phyloP scores from a whole-genome alignment of 495 filamentous ascomycete species.

The Neurospora sp. region DNA sequence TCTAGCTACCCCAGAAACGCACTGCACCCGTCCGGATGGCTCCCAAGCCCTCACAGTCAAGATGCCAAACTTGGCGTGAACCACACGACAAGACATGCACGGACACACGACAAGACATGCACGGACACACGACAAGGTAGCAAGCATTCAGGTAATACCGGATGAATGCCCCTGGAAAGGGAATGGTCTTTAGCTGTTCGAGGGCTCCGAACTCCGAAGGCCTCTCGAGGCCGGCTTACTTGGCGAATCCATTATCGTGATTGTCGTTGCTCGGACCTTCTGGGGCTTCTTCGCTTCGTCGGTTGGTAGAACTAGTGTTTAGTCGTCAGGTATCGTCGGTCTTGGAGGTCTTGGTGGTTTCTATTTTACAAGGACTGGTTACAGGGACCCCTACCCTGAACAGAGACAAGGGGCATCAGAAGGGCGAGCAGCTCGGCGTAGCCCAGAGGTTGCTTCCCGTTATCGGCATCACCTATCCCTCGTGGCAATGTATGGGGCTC shows the following conservation, averaged over 20 bases:
- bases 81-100: neutral
- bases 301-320: neutral
- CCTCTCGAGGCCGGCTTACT: neutral
- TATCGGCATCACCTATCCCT: neutral
- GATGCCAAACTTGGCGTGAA: neutral
- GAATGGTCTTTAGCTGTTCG: too few relatives aligned
- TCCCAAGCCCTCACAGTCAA: neutral
- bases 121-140: neutral
- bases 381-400: neutral
- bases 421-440: neutral
- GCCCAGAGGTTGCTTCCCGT: neutral
- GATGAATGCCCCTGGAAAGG: neutral
- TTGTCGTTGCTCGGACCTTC: neutral
- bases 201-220: too few relatives aligned
- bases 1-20: too few relatives aligned
- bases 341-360: neutral
- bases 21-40: too few relatives aligned
- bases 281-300: neutral
- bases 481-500: neutral
- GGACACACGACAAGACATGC: neutral
- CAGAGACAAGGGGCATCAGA: neutral
- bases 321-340: neutral
- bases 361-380: neutral
- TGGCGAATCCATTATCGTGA: neutral
- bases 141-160: neutral